Base-by-base conservation (phyloP, 495 filamentous ascomycete species). In the Podospora anserina region DNA sequence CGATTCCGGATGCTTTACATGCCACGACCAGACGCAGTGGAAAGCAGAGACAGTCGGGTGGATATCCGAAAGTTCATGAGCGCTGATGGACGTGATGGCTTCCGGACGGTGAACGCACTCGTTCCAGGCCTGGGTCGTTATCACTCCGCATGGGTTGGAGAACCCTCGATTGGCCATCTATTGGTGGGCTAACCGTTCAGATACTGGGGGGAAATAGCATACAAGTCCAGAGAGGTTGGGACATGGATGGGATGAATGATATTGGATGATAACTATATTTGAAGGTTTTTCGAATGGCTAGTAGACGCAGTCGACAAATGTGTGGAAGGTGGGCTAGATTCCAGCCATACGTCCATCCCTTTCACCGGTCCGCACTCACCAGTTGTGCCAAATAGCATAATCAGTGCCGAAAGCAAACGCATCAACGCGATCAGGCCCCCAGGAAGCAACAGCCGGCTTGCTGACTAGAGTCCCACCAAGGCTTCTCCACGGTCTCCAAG, bases 391-490 rank as follows among this genome's bases (percentile, higher is more conserved):
- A 65, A 78, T 62, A 15, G 68, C 74, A 18, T 70, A 59, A 62
- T 76, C 66, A 0, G 66, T 67, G 6, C 75, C 70, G 11, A 72
- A 27, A 9, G 73, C 79, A 69, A 80, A 81, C 39, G 76, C 65
- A 55, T 81, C 78, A 55, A 78, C 62, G 0, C 75, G 74, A 32
- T 72, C 71, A 11, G 57, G 34, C 0, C 70, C 73, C 80, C 78
- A 80, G 13, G 79, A 80, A n/a, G 72, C 69, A 0, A 67, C 77
- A 1, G 76, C 66, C 16, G 76, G 75, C 27, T 60, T 55, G 30
- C 67, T 69, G 11, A 67, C 73, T 30, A 75, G 68, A 2, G 30
- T 64, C 1, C 76, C 78, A 5, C 67, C 67, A 4, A 80, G 65
- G 16, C 63, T 58, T 39, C 74, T 66, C 75, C 75, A 79, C 15